Percentiles rank a stretch among this genome's conserved stretches.
phyloP scores from a whole-genome alignment of 192 early-diverging fungal genomes.

The Umbelopsis isabellina region DNA sequence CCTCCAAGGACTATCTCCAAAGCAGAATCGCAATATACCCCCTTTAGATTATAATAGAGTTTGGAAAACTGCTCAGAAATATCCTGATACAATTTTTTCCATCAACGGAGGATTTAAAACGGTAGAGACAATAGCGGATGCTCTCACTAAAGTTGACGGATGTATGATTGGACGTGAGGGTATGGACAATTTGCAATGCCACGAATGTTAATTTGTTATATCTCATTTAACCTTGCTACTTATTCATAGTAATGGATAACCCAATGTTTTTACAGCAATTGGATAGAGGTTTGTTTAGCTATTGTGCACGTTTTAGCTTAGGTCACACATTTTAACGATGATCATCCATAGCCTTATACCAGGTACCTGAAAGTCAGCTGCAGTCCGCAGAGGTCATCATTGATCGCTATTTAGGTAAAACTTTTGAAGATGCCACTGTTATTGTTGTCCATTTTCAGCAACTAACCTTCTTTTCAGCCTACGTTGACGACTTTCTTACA shows the following conservation, averaged over 20 bases:
- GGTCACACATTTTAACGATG: not conserved
- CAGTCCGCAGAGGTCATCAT: slow-evolving; percentile 39
- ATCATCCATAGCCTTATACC: not conserved
- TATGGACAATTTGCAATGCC: slow-evolving; percentile 17
- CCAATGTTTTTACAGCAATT: slow-evolving; percentile 68
- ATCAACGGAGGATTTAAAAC: slow-evolving; percentile 73
- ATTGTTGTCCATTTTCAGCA: not conserved
- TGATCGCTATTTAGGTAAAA: slow-evolving; percentile 44
- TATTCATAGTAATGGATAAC: slow-evolving; percentile 55
- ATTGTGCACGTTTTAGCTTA: not conserved
- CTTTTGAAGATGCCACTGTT: not conserved
- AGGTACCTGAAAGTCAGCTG: slow-evolving; percentile 4
- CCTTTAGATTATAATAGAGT: slow-evolving; percentile 65
- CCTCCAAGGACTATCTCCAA: slow-evolving; percentile 66
- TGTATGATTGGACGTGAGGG: slow-evolving; percentile 75
- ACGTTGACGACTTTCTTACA: slow-evolving; percentile 20
- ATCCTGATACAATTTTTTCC: slow-evolving; percentile 56
- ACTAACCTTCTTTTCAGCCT: not conserved
- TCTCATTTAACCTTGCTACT: not conserved
- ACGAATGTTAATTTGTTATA: not conserved
- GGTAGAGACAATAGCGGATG: slow-evolving; percentile 46
- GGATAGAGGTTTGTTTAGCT: slow-evolving; percentile 46
- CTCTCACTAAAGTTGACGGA: slow-evolving; percentile 57
- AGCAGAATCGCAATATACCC: slow-evolving; percentile 70
- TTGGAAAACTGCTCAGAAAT: slow-evolving; percentile 52